Evolutionary conservation across 2,329 filamentous ascomycete genomes (phyloP).

Genomic region (Clarireedia homoeocarpa): DNA sequence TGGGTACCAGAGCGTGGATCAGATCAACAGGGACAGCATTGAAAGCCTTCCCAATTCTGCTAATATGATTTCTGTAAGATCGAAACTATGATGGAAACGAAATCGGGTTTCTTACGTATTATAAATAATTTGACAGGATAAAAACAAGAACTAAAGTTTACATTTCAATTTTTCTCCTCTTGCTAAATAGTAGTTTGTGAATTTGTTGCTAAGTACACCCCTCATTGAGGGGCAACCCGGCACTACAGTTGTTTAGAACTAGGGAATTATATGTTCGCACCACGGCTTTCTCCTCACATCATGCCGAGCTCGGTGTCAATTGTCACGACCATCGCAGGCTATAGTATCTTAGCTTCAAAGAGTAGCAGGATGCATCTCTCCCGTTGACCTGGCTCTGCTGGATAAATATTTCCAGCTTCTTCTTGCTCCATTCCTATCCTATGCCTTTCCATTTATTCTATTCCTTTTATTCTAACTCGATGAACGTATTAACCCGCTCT

Average conservation of each 20-base stretch:
- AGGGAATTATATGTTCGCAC: not conserved
- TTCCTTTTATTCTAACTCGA: not conserved
- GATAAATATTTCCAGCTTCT: not conserved
- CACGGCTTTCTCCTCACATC: not conserved
- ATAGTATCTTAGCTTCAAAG: not conserved
- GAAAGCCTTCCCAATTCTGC: slow-evolving; percentile 37
- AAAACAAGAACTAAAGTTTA: not conserved
- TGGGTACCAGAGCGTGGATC: slow-evolving; percentile 43
- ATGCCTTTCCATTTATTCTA: not conserved
- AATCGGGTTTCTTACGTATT: not conserved
- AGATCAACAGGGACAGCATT: slow-evolving; percentile 38
- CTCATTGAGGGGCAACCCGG: too few relatives aligned
- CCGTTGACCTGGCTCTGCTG: not conserved
- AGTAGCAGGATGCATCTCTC: not conserved
- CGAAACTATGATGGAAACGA: slow-evolving; percentile 14
- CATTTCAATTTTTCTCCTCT: too few relatives aligned
- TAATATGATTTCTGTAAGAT: slow-evolving; percentile 32
- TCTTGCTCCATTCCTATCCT: not conserved
- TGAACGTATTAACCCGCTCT: too few relatives aligned
- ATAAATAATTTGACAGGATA: too few relatives aligned
- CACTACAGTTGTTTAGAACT: too few relatives aligned
- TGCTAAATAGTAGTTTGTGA: too few relatives aligned
- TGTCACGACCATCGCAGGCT: slow-evolving; percentile 1
- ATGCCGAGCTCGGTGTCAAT: slow-evolving; percentile 3
- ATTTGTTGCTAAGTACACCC: too few relatives aligned